Percentiles rank a stretch among this genome's conserved stretches.
Evolutionary conservation across 2,329 filamentous ascomycete species (phyloP).

Genomic region (Mariannaea sp.): DNA sequence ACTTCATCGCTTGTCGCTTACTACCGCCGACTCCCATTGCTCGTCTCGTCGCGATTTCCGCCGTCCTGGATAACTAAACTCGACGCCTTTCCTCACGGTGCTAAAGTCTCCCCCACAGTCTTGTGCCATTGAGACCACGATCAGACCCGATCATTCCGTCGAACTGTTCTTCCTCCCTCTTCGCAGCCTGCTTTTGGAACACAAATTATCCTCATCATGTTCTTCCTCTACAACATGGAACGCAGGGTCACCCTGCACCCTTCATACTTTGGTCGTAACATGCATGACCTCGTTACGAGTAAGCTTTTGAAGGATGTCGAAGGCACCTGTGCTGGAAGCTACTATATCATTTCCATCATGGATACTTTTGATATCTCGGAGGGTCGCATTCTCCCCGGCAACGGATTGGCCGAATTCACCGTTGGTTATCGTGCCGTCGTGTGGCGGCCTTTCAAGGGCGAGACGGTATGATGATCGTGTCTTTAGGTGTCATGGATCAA

Average conservation of each 20-base stretch:
- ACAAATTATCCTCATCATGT: conserved; percentile 63
- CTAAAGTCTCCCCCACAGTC: background rate
- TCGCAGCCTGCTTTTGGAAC: conserved; percentile 13
- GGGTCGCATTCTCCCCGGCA: conserved; percentile 88
- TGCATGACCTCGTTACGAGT: conserved; percentile 87
- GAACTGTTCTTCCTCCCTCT: conserved; percentile 2
- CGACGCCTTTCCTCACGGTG: background rate
- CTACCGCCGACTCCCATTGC: background rate
- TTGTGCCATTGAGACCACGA: background rate
- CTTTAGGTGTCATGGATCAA: conserved; percentile 18
- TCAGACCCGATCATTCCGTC: background rate
- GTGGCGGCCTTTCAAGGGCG: conserved; percentile 96
- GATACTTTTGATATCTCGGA: conserved; percentile 95
- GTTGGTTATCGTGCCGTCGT: conserved; percentile 95
- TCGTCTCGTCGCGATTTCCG: background rate
- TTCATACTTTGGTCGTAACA: conserved; percentile 93
- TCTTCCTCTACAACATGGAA: conserved; percentile 97
- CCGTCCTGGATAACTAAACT: background rate
- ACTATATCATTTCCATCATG: conserved; percentile 98
- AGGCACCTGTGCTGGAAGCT: conserved; percentile 91
- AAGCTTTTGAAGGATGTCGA: conserved; percentile 93
- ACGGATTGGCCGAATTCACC: conserved; percentile 90
- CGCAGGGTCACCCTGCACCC: conserved; percentile 94
- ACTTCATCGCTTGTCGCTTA: conserved; percentile 4
- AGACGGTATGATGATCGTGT: conserved; percentile 79